Base-by-base conservation (phyloP, 2,329 filamentous ascomycete genomes). In the Samsoniella hepiali region DNA sequence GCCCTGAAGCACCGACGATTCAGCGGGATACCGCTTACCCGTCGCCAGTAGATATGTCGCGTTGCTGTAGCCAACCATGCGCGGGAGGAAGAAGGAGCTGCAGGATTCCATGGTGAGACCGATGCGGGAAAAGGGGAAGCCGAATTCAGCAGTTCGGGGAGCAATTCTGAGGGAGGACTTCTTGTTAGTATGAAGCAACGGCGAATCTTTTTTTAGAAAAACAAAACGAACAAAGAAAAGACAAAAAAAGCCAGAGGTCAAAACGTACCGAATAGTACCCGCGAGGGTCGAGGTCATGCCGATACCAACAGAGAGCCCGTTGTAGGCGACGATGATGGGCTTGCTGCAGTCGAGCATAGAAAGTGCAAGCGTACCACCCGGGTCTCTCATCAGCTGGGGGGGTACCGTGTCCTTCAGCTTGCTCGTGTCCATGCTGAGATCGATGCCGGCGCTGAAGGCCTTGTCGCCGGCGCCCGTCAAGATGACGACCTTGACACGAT, bases 401-500 rank as follows among this genome's bases (percentile, higher is more conserved):
- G 38, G 38, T 11, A 40, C 38, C 3, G 38, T 40, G 8, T 62
- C 32, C n/a, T 47, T 45, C 11, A 55, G 50, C 1, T 9, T 42
- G 29, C 50, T 62, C 22, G 58, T 62, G 17, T 62, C 58, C 58
- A 62, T 62, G 40, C 58, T 62, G 10, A 89, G 77, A 68, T 89
- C 87, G 17, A 85, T 84, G 6, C 87, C 87, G 0, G 86, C 85
- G 71, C 85, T 89, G 68, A 89, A 89, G 0, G 86, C 84, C 15
- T 84, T 77, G 0, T 40, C 38, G 38, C 85, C 86, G 0, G 76
- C 73, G 22, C 87, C 87, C 0, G 86, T 88, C 40, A 89, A 71
- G 3, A 89, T 79, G 31, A 83, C 85, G 68, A 82, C 84, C 59
- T 82, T 81, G 55, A 89, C 78, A 2, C 74, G 72, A 3, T 84